phyloP scores from a whole-genome alignment of 2,329 filamentous ascomycete genomes.

The Canariomyces notabilis region DNA sequence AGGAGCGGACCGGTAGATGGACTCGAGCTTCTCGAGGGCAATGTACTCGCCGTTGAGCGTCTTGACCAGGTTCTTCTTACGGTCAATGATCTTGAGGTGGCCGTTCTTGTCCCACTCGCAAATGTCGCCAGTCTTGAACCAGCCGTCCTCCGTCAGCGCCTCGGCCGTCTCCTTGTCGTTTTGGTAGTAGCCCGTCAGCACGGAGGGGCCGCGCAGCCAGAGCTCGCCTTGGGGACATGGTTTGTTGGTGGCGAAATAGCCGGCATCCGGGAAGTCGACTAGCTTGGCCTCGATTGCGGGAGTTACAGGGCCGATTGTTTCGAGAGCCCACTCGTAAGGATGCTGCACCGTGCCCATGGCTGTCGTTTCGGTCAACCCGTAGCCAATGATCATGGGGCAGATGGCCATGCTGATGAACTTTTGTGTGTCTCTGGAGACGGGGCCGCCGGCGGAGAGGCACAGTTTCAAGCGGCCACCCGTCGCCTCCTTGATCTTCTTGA shows the following conservation, averaged over 20 bases:
- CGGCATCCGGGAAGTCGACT: slow-evolving; percentile 78
- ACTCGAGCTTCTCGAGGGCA: slow-evolving; percentile 66
- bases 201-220: slow-evolving; percentile 73
- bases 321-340: slow-evolving; percentile 71
- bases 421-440: slow-evolving; percentile 78
- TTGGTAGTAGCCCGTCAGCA: slow-evolving; percentile 69
- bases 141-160: slow-evolving; percentile 65
- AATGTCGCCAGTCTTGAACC: slow-evolving; percentile 87
- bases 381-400: slow-evolving; percentile 83
- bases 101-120: slow-evolving; percentile 71
- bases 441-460: slow-evolving; percentile 81
- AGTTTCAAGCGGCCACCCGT: slow-evolving; percentile 77
- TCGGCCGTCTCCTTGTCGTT: slow-evolving; percentile 71
- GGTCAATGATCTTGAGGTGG: slow-evolving; percentile 70
- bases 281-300: slow-evolving; percentile 75
- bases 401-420: slow-evolving; percentile 85
- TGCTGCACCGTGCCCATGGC: slow-evolving; percentile 73
- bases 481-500: slow-evolving; percentile 88
- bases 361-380: slow-evolving; percentile 80
- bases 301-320: slow-evolving; percentile 68
- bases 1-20: slow-evolving; percentile 45
- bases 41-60: slow-evolving; percentile 79
- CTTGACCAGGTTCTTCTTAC: slow-evolving; percentile 87
- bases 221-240: slow-evolving; percentile 79
- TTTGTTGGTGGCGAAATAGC: slow-evolving; percentile 70